phyloP scores from a whole-genome alignment of 1,139 yeast genomes.

The Protomyces gravidus region DNA sequence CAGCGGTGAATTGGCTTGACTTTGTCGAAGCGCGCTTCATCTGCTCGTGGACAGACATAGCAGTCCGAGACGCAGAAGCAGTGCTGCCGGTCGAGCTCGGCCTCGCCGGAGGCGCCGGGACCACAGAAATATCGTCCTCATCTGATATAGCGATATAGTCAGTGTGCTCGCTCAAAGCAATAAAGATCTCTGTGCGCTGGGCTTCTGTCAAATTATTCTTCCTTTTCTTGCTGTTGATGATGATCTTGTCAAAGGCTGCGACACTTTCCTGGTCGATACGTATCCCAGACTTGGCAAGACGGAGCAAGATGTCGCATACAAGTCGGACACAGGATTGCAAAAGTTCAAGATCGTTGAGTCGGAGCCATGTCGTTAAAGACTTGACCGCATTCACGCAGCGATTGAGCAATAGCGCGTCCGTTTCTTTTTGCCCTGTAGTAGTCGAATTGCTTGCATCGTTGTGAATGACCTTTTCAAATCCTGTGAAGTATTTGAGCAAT shows the following conservation, averaged over 20 bases:
- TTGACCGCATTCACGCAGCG: constrained; percentile 36
- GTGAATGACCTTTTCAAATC: constrained; percentile 43
- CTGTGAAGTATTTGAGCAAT: constrained; percentile 60
- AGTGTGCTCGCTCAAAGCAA: constrained; percentile 32
- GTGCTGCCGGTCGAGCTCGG: not conserved
- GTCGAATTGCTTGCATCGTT: not conserved
- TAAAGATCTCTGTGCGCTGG: constrained; percentile 35
- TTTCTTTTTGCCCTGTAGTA: constrained; percentile 25
- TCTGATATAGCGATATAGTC: constrained; percentile 16
- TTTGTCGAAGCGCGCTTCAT: not conserved
- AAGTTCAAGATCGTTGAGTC: constrained; percentile 72
- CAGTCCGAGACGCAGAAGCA: not conserved
- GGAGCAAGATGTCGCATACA: constrained; percentile 51
- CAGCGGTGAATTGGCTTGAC: constrained; percentile 2
- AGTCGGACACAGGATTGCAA: constrained; percentile 64
- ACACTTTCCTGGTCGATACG: constrained; percentile 51
- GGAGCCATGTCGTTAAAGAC: constrained; percentile 52
- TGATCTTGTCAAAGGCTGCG: constrained; percentile 56
- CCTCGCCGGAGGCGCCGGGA: not conserved
- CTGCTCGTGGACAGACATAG: constrained; percentile 18
- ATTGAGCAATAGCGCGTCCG: constrained; percentile 38
- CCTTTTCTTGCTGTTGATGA: constrained; percentile 59
- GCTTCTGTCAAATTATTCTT: constrained; percentile 46
- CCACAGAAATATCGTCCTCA: constrained; percentile 1
- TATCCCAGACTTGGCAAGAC: constrained; percentile 54